phyloP scores from a whole-genome alignment of 345 rosid genomes.

The Rubroshorea leprosula region DNA sequence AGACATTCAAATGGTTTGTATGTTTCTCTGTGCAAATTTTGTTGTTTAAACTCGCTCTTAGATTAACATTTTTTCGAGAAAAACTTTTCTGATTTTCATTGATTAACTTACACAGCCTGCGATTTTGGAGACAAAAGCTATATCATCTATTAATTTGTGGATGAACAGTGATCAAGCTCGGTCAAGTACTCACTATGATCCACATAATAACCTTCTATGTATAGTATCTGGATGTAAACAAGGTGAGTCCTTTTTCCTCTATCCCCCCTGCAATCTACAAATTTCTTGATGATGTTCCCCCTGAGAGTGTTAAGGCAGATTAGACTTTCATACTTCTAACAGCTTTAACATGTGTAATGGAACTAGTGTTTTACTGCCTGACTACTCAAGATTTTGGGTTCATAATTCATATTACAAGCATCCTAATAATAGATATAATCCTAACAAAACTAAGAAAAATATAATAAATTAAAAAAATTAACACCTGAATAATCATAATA shows the following conservation, averaged over 20 bases:
- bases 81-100: constrained; percentile 3
- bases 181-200: constrained; percentile 86
- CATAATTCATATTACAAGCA: not conserved
- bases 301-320: not conserved
- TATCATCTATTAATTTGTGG: constrained; percentile 84
- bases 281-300: no score
- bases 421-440: no score
- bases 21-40: constrained; percentile 5
- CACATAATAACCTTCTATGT: constrained; percentile 83
- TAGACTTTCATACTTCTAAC: not conserved
- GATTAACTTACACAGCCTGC: constrained; percentile 47
- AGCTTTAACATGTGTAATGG: not conserved
- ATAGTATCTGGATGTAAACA: constrained; percentile 71
- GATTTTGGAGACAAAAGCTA: constrained; percentile 43
- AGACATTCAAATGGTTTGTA: constrained; percentile 52
- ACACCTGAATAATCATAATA: no score
- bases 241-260: constrained; percentile 40
- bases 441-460: no score
- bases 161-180: constrained; percentile 76
- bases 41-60: constrained; percentile 13
- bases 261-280: not conserved
- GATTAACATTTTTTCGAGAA: not conserved
- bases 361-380: not conserved
- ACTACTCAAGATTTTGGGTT: not conserved
- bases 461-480: no score